Base-by-base conservation (phyloP, 2,329 filamentous ascomycete genomes). In the Daldinia eschscholtzii region DNA sequence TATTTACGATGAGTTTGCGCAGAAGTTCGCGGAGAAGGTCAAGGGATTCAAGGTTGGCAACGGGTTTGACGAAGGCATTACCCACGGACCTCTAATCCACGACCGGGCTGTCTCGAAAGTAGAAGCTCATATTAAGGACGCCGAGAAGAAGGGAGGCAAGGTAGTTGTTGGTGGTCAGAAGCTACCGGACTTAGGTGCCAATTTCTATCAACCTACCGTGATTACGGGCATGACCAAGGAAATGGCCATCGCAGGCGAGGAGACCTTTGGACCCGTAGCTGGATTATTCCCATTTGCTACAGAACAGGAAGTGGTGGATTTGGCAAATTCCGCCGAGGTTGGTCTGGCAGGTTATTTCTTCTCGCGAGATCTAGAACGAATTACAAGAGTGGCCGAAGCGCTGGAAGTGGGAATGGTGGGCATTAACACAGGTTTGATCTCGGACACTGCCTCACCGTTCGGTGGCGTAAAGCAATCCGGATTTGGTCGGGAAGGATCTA, bases 331-430 rank as follows among this genome's bases (percentile, higher is more conserved):
- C 46, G 85, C 93, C 1, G 90, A 95, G 59, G 94, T 98, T 41
- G 96, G 96, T 1, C 86, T 99, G 39, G 96, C 95, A 0, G 95
- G 93, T 0, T 98, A 98, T 83, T 97, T 99, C 84, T 98, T 93
- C 85, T 94, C 88, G 5, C 81, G 82, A 57, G 87, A 92, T 75
- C 68, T 92, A 12, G 83, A 86, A 75, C 81, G 90, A 6, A 85
- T 88, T 30, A 82, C 84, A 73, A 84, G 90, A 55, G 86, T 93
- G 0, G 88, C 89, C 0, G 90, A 92, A 81, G 85, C 86, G 15
- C 82, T 97, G 42, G 92, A 97, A 78, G 92, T 95, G 0, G 93
- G 93, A 60, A 97, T 97, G 93, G 88, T 97, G 0, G 93, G 93
- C 62, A 89, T 94, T 67, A 95, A 95, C 80, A 94, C 92, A 0